phyloP scores from a whole-genome alignment of 169 alveolate species.

The Cryptosporidium muris region DNA sequence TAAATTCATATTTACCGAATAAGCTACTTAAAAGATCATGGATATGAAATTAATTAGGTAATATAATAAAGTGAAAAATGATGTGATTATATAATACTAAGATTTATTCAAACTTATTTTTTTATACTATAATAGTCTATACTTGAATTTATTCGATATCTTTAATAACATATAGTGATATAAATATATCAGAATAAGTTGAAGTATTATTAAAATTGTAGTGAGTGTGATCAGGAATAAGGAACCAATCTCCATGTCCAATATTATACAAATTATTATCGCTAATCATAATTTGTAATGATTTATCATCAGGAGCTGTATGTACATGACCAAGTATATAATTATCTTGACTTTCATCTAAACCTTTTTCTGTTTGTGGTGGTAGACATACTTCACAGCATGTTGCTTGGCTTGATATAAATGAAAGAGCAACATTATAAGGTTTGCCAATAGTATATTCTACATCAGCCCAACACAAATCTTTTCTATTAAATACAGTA shows the following conservation, averaged over 20 bases:
- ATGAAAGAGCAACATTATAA: conserved; percentile 62
- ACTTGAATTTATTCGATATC: conserved; percentile 9
- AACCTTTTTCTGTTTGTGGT: conserved; percentile 60
- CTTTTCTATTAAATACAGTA: conserved; percentile 47
- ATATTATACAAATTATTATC: conserved; percentile 53
- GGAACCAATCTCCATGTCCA: conserved; percentile 65
- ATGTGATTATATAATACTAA: no score
- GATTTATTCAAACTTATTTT: no score
- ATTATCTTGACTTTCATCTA: conserved; percentile 68
- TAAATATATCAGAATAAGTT: conserved; percentile 34
- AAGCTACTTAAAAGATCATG: conserved; percentile 53
- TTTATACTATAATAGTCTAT: not conserved
- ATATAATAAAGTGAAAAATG: not conserved
- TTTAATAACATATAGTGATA: conserved; percentile 63
- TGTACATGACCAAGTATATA: conserved; percentile 65
- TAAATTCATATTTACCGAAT: conserved; percentile 34
- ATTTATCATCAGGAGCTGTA: conserved; percentile 56
- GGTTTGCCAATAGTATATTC: conserved; percentile 64
- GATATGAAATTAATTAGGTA: conserved; percentile 11
- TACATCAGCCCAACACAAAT: conserved; percentile 68
- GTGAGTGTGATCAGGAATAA: conserved; percentile 62
- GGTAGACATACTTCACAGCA: conserved; percentile 69
- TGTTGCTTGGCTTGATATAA: conserved; percentile 70
- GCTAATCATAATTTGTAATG: conserved; percentile 64
- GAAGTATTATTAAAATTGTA: conserved; percentile 62